Evolutionary conservation across 305 asterid genomes (phyloP).

Genomic region (Fraxinus ornus): DNA sequence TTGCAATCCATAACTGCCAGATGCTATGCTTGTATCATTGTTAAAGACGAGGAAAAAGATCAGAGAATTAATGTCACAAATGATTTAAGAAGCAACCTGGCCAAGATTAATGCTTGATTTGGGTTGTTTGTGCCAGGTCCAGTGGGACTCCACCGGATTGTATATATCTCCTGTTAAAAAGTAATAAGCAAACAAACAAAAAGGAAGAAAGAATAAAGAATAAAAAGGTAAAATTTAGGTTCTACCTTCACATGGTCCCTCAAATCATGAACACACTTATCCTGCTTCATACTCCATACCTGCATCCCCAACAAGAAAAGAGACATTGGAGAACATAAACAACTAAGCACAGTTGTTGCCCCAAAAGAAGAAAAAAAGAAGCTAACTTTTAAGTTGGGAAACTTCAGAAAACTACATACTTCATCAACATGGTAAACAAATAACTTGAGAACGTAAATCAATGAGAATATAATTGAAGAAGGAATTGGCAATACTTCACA

Average conservation of each 20-base stretch:
- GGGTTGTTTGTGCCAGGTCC: conserved; percentile 33
- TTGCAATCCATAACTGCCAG: neutral
- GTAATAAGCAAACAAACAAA: neutral
- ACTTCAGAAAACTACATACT: neutral
- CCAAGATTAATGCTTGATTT: conserved; percentile 26
- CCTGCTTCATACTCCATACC: conserved; percentile 38
- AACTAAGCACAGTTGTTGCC: neutral
- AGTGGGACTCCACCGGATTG: conserved; percentile 40
- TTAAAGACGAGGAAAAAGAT: neutral
- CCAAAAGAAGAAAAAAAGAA: neutral
- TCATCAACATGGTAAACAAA: neutral
- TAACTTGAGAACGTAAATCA: neutral
- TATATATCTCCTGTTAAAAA: conserved; percentile 30
- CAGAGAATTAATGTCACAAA: neutral
- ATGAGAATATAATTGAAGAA: neutral
- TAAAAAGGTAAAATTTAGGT: neutral
- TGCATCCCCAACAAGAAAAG: conserved; percentile 14
- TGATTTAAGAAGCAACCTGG: conserved; percentile 24
- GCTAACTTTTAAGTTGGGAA: neutral
- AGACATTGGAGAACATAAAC: neutral
- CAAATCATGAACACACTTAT: conserved; percentile 27
- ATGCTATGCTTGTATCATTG: neutral
- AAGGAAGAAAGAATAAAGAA: neutral
- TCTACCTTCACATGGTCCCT: conserved; percentile 29
- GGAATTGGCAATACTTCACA: neutral